Evolutionary conservation across 768 basidiomycete genomes (phyloP).

Genomic region (Glaciozyma martinii): DNA sequence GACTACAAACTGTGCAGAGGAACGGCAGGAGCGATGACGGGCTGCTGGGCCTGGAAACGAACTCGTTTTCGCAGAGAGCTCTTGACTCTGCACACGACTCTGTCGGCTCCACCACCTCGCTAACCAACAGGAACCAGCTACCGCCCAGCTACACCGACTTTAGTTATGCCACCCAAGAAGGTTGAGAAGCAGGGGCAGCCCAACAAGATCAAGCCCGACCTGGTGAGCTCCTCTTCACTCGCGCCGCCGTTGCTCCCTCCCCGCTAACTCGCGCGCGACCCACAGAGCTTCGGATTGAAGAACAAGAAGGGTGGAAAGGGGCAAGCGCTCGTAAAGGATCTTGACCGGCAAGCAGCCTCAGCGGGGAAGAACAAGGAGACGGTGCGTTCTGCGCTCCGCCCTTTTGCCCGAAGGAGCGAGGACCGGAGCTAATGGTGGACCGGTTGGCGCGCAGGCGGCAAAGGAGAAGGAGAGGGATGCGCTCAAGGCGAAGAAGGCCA

Average conservation of each 20-base stretch:
- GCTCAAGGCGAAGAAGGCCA: conserved; percentile 36
- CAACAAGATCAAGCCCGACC: conserved; percentile 64
- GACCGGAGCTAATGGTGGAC: conserved; percentile 50
- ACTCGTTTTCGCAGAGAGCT: too few relatives aligned
- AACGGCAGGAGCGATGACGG: too few relatives aligned
- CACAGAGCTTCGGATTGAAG: conserved; percentile 44
- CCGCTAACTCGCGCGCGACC: too few relatives aligned
- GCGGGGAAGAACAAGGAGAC: conserved; percentile 69
- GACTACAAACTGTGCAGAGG: too few relatives aligned
- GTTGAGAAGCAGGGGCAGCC: conserved; percentile 56
- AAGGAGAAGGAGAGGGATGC: conserved; percentile 61
- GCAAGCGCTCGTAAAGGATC: conserved; percentile 67
- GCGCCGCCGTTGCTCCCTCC: neutral
- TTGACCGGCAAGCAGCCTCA: conserved; percentile 65
- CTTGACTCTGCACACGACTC: too few relatives aligned
- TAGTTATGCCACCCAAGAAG: conserved; percentile 71
- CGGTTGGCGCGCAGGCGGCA: conserved; percentile 50
- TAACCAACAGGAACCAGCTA: neutral
- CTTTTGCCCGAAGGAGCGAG: conserved; percentile 64
- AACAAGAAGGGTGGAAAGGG: conserved; percentile 92
- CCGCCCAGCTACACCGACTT: neutral
- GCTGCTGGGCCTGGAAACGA: too few relatives aligned
- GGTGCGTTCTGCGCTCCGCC: conserved; percentile 31
- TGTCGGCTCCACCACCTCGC: neutral
- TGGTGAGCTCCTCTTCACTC: conserved; percentile 13